Conservation (phyloP, 441 rosid species). For the Rhodomyrtus psidioides region DNA sequence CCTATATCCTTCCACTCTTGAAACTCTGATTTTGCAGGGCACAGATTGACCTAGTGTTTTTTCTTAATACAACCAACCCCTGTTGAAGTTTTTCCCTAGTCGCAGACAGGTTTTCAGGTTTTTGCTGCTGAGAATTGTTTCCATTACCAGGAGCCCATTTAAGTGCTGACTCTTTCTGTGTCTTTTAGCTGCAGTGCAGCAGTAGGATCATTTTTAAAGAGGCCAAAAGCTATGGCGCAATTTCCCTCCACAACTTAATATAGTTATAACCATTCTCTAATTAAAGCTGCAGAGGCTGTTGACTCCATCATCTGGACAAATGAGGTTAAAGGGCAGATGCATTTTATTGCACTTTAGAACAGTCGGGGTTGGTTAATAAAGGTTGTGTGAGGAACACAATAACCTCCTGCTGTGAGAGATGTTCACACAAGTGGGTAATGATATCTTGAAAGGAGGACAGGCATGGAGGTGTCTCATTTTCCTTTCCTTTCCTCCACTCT, state of each 20-base stretch:
- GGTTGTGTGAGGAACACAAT: not conserved
- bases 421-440: not conserved
- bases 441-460: not conserved
- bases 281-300: not conserved
- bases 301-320: not conserved
- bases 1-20: not conserved
- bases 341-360: not conserved
- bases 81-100: not conserved
- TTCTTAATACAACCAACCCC: not conserved
- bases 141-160: not conserved
- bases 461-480: not conserved
- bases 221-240: not conserved
- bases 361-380: not conserved
- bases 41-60: not conserved
- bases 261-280: not conserved
- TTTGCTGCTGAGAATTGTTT: not conserved
- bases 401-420: not conserved
- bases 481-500: not conserved
- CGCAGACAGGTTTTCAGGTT: not conserved
- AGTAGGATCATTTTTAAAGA: not conserved
- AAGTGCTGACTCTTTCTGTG: not conserved
- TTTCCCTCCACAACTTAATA: not conserved
- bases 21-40: conserved; percentile 2
- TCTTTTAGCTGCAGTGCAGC: not conserved
- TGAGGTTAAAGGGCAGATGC: not conserved